Evolutionary conservation across 2,329 filamentous ascomycete genomes (phyloP).

Genomic region (Nannizzia gypsea): DNA sequence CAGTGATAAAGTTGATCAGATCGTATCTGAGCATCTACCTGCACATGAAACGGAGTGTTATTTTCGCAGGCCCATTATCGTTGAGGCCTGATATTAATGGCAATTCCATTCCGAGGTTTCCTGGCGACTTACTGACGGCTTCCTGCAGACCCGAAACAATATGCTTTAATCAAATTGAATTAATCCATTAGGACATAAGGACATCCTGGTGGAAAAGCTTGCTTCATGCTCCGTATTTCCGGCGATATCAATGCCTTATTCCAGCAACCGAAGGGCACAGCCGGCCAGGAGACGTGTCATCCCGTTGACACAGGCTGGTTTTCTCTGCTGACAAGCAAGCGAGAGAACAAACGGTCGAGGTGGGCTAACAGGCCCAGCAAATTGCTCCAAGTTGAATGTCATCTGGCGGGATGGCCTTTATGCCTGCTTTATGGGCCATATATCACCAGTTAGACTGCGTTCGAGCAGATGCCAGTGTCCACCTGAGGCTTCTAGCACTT

Average conservation of each 20-base stretch:
- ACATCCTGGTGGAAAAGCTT: not conserved
- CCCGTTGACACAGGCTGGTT: not conserved
- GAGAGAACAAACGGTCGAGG: not conserved
- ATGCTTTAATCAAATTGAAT: not conserved
- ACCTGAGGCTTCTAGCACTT: too few relatives aligned
- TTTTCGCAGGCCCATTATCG: not conserved
- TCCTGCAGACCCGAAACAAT: not conserved
- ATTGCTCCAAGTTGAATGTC: not conserved
- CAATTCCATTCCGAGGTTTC: not conserved
- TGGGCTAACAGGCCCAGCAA: not conserved
- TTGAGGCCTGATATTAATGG: not conserved
- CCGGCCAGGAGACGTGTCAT: not conserved
- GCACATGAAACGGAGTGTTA: not conserved
- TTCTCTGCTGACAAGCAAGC: not conserved
- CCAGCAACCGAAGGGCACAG: not conserved
- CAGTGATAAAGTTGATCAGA: not conserved
- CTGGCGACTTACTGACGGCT: not conserved
- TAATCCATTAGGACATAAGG: not conserved
- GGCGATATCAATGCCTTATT: not conserved
- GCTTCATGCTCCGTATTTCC: not conserved
- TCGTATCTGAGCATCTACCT: not conserved
- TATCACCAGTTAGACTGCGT: too few relatives aligned
- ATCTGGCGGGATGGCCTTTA: not conserved
- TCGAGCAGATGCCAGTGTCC: too few relatives aligned
- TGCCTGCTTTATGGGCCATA: too few relatives aligned